Conservation (phyloP, 495 filamentous ascomycete genomes). For the Xylaria intraflava region DNA sequence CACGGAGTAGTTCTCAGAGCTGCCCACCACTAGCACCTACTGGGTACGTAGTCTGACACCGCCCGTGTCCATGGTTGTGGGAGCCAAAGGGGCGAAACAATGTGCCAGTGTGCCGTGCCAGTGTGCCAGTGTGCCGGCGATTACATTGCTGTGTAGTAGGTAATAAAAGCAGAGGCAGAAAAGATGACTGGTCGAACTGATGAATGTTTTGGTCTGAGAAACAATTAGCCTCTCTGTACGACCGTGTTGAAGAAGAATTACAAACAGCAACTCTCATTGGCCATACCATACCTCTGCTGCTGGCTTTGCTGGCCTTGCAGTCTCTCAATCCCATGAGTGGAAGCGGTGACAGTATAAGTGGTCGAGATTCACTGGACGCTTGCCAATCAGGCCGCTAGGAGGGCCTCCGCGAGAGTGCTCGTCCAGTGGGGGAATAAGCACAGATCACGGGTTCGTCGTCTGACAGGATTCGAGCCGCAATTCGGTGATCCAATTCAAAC, state of each 20-base stretch:
- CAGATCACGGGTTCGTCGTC: slow-evolving; percentile 34
- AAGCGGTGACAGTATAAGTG: slow-evolving; percentile 24
- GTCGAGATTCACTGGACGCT: slow-evolving; percentile 21
- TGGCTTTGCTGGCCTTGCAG: slow-evolving; percentile 20
- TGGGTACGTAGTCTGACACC: background rate
- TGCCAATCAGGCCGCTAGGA: slow-evolving; percentile 28
- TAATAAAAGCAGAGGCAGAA: slow-evolving; percentile 9
- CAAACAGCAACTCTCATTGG: slow-evolving; percentile 20
- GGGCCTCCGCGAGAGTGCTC: slow-evolving; percentile 18
- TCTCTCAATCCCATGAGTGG: slow-evolving; percentile 17
- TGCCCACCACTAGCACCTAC: slow-evolving; percentile 10
- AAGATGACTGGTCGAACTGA: slow-evolving; percentile 18
- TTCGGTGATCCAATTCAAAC: slow-evolving; percentile 9
- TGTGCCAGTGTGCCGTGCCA: too few relatives aligned
- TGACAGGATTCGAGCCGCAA: slow-evolving; percentile 26
- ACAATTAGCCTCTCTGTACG: slow-evolving; percentile 15
- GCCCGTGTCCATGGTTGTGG: background rate
- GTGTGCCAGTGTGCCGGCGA: background rate
- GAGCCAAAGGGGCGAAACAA: background rate
- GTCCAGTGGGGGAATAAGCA: slow-evolving; percentile 25
- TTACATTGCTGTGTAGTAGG: background rate
- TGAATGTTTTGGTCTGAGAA: slow-evolving; percentile 18
- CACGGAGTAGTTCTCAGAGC: slow-evolving; percentile 1
- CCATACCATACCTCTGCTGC: slow-evolving; percentile 3
- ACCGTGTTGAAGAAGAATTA: background rate